Conservation (phyloP, 495 filamentous ascomycete species). For the Copromyces sp. region DNA sequence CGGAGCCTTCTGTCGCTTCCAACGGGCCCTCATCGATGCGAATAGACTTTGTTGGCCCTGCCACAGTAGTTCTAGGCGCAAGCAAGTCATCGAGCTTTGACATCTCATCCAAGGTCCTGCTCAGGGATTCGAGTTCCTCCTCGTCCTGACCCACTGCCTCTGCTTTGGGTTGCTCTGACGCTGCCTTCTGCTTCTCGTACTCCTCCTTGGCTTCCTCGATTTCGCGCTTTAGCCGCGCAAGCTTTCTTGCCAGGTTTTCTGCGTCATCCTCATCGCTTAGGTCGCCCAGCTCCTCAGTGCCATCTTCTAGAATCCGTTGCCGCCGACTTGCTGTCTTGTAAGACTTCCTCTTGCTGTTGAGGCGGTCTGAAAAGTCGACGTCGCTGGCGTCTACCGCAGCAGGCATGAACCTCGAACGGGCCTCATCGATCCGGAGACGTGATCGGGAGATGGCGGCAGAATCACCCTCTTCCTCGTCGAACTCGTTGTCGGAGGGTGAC, state of each 20-base stretch:
- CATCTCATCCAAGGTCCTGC: conserved; percentile 52
- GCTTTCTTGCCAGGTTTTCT: conserved; percentile 60
- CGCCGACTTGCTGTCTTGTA: conserved; percentile 65
- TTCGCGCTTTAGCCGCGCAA: conserved; percentile 69
- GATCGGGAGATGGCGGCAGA: conserved; percentile 63
- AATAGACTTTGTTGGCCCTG: conserved; percentile 13
- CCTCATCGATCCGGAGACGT: conserved; percentile 61
- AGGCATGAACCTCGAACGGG: conserved; percentile 69
- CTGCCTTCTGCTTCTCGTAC: conserved; percentile 41
- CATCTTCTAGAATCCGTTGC: conserved; percentile 47
- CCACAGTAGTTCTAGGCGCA: conserved; percentile 16
- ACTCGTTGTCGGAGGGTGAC: conserved; percentile 55
- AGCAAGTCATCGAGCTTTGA: conserved; percentile 26
- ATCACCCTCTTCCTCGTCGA: conserved; percentile 50
- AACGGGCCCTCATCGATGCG: conserved; percentile 1
- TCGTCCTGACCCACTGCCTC: conserved; percentile 25
- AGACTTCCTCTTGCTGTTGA: conserved; percentile 65
- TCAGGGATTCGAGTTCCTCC: conserved; percentile 46
- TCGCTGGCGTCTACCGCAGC: conserved; percentile 62
- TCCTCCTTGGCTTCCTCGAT: conserved; percentile 69
- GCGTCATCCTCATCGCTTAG: conserved; percentile 50
- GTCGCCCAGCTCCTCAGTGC: conserved; percentile 54
- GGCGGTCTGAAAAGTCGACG: conserved; percentile 74
- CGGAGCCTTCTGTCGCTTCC: conserved; percentile 6
- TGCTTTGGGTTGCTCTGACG: conserved; percentile 19